Evolutionary conservation across 1,284 basidiomycete genomes (phyloP), one percentile per base, ranked within the genome.

Genomic region (Leccinum insolens): DNA sequence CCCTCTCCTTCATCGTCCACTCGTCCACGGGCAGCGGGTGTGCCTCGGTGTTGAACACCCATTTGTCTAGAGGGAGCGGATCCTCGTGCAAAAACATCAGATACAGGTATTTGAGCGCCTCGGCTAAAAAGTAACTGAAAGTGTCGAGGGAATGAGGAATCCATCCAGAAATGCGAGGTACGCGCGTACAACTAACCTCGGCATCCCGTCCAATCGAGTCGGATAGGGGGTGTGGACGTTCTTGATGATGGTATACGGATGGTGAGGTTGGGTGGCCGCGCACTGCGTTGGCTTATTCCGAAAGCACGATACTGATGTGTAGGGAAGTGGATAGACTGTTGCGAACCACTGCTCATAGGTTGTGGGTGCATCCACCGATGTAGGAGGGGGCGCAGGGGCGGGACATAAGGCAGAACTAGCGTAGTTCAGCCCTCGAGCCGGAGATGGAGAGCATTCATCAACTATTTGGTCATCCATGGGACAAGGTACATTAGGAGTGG

Each of bases 21-120:
- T 85, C 76, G 73, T 93, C 92, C n/a, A 92, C 82, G 9, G 92
- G 92, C 2, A 94, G 78, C 1, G 91, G 85, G 73, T 94, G 93
- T 6, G 91, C 92, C 78, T 95, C 95, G 4, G 94, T 96, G 76
- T 94, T 95, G 76, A 95, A 91, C 28, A 95, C 92, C 87, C 90
- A 95, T 67, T 86, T 78, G 70, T 92, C 87, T 49, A 94, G 79
- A 3, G 91, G 88, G 22, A 93, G 71, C 2, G 82, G 77, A 58
- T 89, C 88, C 41, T 86, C 82, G 65, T 88, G 84, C 41, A 72
- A 77, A 74, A 90, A 91, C 71, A 89, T 78, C 25, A 91, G 81
- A 73, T 89, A 91, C 34, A 90, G 81, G 71, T 91, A 91, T 74
- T 91, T 91, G 66, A 91, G 78, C 65, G 89, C 89, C 77, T 95